A percentile compares a stretch with the other conserved stretches of the same genome.
Conservation (phyloP, 31 red algal genomes). For the Endocladia muricata region DNA sequence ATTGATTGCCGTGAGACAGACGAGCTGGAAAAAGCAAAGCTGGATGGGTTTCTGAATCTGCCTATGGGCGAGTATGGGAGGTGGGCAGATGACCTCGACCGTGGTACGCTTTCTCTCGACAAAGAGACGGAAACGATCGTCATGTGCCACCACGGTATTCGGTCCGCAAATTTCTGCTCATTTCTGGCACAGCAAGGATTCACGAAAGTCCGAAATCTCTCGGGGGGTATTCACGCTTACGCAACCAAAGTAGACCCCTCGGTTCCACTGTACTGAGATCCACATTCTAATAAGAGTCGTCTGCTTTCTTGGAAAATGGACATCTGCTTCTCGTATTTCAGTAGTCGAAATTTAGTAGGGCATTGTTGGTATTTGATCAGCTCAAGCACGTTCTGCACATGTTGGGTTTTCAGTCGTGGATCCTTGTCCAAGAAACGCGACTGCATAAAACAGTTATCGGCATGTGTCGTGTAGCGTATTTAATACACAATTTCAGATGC, state of each 20-base stretch:
- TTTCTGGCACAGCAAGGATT: constrained; percentile 89
- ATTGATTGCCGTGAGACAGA: constrained; percentile 86
- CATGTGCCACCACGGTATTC: constrained; percentile 97
- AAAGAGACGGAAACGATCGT: constrained; percentile 84
- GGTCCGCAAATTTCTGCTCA: constrained; percentile 79
- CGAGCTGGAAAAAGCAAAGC: constrained; percentile 63
- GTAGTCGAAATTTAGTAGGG: no score
- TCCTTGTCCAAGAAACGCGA: no score
- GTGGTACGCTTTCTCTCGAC: constrained; percentile 50
- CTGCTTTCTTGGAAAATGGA: not conserved
- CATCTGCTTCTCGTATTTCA: not conserved
- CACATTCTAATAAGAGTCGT: not conserved
- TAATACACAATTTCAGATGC: no score
- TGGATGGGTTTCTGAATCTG: constrained; percentile 71
- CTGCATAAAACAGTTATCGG: no score
- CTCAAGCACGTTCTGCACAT: no score
- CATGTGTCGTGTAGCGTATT: no score
- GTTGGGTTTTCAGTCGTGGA: no score
- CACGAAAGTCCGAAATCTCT: constrained; percentile 72
- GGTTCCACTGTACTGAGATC: constrained; percentile 61
- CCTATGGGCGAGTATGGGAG: constrained; percentile 71
- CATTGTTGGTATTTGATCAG: no score
- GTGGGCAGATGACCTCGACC: constrained; percentile 69
- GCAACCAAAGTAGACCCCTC: constrained; percentile 58
- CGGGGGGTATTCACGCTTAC: constrained; percentile 94